These are phyloP conservation scores for Talaromyces atroroseus DNA, from an alignment of 2,329 filamentous ascomycete species.

Conservation along the genomic window DNA sequence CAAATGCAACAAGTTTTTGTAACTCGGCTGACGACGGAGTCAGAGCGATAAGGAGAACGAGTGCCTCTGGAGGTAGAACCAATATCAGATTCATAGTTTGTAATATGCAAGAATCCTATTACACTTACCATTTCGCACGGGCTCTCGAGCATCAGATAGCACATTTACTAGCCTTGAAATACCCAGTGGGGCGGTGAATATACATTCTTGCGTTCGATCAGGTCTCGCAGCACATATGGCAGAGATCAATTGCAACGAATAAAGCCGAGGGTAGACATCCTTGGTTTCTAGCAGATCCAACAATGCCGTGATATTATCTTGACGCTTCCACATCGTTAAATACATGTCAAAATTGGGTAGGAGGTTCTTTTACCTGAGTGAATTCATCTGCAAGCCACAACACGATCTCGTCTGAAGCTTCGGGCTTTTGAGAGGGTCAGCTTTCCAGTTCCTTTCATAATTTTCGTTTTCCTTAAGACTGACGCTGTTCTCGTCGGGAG, in stretches of 20 bases:
- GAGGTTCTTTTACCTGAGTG: slow-evolving; percentile 61
- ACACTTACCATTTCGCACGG: slow-evolving; percentile 65
- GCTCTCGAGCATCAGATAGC: slow-evolving; percentile 79
- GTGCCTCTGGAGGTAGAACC: slow-evolving; percentile 53
- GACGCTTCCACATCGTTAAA: slow-evolving; percentile 60
- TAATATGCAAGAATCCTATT: background rate
- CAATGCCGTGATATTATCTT: slow-evolving; percentile 91
- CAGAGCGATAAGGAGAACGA: slow-evolving; percentile 80
- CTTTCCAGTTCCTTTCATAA: background rate
- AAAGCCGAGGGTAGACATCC: slow-evolving; percentile 88
- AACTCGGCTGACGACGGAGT: slow-evolving; percentile 82
- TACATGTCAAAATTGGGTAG: slow-evolving; percentile 17
- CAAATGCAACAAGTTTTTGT: slow-evolving; percentile 92
- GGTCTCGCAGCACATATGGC: slow-evolving; percentile 80
- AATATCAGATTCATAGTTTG: slow-evolving; percentile 9
- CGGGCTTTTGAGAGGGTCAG: slow-evolving; percentile 53
- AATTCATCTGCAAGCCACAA: slow-evolving; percentile 98
- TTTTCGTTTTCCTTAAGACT: slow-evolving; percentile 26
- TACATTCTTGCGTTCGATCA: slow-evolving; percentile 89
- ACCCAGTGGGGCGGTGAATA: slow-evolving; percentile 81
- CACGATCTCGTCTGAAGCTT: slow-evolving; percentile 92
- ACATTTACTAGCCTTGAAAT: slow-evolving; percentile 79
- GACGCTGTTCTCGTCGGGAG: slow-evolving; percentile 58
- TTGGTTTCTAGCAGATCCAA: slow-evolving; percentile 80
- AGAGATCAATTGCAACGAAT: slow-evolving; percentile 81